These are phyloP conservation scores for Meyerozyma elateridarum DNA, from an alignment of 1,139 yeast species.

Conservation along the genomic window DNA sequence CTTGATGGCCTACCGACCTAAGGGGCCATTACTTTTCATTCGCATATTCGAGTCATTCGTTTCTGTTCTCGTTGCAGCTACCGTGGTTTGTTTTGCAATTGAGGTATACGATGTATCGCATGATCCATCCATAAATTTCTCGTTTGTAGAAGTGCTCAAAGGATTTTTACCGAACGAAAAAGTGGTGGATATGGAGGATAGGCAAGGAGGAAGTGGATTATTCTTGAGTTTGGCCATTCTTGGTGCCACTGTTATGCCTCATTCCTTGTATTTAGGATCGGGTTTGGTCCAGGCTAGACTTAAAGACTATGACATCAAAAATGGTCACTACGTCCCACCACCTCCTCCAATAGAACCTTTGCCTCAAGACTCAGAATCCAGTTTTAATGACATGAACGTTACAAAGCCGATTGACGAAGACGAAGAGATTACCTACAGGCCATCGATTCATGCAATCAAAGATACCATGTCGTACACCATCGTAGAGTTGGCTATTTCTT, in stretches of 20 bases:
- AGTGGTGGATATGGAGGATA: slow-evolving; percentile 55
- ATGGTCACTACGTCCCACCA: slow-evolving; percentile 45
- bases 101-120: slow-evolving; percentile 69
- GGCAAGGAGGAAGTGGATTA: slow-evolving; percentile 64
- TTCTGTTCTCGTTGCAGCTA: slow-evolving; percentile 68
- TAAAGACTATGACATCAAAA: slow-evolving; percentile 69
- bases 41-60: slow-evolving; percentile 83
- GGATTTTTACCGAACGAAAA: slow-evolving; percentile 80
- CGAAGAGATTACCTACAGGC: slow-evolving; percentile 43
- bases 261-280: slow-evolving; percentile 84
- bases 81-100: slow-evolving; percentile 79
- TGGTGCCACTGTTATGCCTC: slow-evolving; percentile 99
- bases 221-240: slow-evolving; percentile 84
- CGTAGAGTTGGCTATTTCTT: slow-evolving; percentile 69
- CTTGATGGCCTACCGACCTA: slow-evolving; percentile 82
- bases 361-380: not conserved
- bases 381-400: slow-evolving; percentile 6
- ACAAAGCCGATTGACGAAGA: slow-evolving; percentile 8
- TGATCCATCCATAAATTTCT: slow-evolving; percentile 44
- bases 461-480: slow-evolving; percentile 69
- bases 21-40: slow-evolving; percentile 74
- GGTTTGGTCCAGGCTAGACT: slow-evolving; percentile 90
- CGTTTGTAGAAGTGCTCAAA: slow-evolving; percentile 48
- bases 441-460: slow-evolving; percentile 66
- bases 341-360: slow-evolving; percentile 4